Evolutionary conservation across 2,329 filamentous ascomycete genomes (phyloP).

Genomic region (Penicillium palitans): DNA sequence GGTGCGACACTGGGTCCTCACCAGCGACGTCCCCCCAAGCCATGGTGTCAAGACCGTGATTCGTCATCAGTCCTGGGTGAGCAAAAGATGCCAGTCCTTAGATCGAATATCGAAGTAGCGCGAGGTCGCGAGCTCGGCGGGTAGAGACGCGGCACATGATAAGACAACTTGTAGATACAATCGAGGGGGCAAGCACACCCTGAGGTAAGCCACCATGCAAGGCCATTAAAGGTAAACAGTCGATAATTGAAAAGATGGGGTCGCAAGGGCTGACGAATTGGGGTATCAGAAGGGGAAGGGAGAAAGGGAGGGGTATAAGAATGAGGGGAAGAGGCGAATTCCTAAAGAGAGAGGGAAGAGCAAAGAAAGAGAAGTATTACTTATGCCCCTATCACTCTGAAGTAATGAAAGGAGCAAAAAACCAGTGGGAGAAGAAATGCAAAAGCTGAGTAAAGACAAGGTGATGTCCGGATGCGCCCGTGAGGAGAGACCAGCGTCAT

Average conservation of each 20-base stretch:
- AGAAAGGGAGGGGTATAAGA: constrained; percentile 14
- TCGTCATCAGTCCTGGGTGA: constrained; percentile 8
- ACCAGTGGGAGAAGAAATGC: neutral
- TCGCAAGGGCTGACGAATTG: constrained; percentile 23
- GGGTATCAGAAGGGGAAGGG: constrained; percentile 21
- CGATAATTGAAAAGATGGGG: constrained; percentile 23
- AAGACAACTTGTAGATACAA: constrained; percentile 25
- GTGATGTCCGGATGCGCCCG: constrained; percentile 24
- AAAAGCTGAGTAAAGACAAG: constrained; percentile 7
- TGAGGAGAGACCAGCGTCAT: constrained; percentile 23
- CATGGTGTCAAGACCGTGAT: constrained; percentile 12
- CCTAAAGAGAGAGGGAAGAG: constrained; percentile 11
- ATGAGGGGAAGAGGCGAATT: constrained; percentile 6
- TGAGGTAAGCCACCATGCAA: constrained; percentile 30
- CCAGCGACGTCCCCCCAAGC: constrained; percentile 9
- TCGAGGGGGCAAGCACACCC: constrained; percentile 27
- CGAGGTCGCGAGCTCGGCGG: constrained; percentile 32
- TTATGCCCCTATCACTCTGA: neutral
- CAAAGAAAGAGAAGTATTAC: neutral
- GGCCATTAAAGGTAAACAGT: constrained; percentile 26
- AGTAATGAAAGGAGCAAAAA: constrained; percentile 1
- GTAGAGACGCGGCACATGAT: constrained; percentile 36
- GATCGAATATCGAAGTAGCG: constrained; percentile 27
- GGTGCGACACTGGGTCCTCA: constrained; percentile 18
- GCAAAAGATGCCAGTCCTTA: constrained; percentile 13